These are phyloP conservation scores for Cyclocybe aegerita DNA, from an alignment of 768 basidiomycete species.

Conservation along the genomic window DNA sequence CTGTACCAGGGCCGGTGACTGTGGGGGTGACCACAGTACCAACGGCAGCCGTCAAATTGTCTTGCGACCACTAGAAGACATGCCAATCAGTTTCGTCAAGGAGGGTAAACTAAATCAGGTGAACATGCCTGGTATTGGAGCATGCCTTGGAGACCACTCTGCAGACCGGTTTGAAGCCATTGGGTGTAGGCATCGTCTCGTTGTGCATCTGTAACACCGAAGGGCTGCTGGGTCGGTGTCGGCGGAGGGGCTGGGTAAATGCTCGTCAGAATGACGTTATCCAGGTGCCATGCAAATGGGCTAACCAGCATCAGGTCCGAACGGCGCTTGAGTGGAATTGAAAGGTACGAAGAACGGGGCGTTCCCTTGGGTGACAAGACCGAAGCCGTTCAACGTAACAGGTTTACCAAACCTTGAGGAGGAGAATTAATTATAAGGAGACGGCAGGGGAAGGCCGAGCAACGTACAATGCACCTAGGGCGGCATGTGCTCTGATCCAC, in stretches of 20 bases:
- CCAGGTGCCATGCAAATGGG: neutral
- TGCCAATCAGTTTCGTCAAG: slow-evolving; percentile 17
- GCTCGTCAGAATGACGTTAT: neutral
- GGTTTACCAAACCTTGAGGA: slow-evolving; percentile 59
- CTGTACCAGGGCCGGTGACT: slow-evolving; percentile 29
- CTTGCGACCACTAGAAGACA: slow-evolving; percentile 54
- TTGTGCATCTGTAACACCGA: slow-evolving; percentile 53
- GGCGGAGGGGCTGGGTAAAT: neutral
- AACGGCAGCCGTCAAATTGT: slow-evolving; percentile 40
- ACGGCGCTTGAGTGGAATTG: slow-evolving; percentile 48
- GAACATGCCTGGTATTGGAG: slow-evolving; percentile 45
- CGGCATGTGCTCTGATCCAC: slow-evolving; percentile 56
- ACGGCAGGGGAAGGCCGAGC: neutral
- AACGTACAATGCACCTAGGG: slow-evolving; percentile 42
- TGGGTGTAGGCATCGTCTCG: slow-evolving; percentile 51
- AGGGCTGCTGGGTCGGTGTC: slow-evolving; percentile 26
- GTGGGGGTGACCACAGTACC: slow-evolving; percentile 45
- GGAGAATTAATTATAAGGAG: neutral
- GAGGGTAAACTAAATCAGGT: neutral
- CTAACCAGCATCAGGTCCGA: slow-evolving; percentile 28
- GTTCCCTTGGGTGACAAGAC: slow-evolving; percentile 60
- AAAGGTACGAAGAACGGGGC: slow-evolving; percentile 59
- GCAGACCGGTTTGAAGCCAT: slow-evolving; percentile 50
- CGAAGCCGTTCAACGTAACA: slow-evolving; percentile 50
- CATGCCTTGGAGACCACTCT: slow-evolving; percentile 39